Percentiles rank a stretch among this genome's conserved stretches.
Evolutionary conservation across 2,329 filamentous ascomycete species (phyloP).

Genomic region (Paraconiothyrium sp.): DNA sequence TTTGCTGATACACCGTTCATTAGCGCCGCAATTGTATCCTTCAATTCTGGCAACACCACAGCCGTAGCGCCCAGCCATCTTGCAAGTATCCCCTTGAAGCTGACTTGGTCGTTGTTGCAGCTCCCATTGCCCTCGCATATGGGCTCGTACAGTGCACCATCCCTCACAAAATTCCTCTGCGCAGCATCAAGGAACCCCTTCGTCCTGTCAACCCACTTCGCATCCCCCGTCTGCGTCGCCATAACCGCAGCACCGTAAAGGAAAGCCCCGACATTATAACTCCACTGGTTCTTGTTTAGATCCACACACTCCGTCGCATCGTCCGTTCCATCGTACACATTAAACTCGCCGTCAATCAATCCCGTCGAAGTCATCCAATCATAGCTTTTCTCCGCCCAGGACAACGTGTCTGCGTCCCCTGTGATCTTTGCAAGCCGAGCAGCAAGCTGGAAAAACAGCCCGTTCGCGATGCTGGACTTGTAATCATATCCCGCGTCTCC

Average conservation of each 20-base stretch:
- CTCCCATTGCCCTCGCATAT: slow-evolving; percentile 67
- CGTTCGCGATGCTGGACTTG: slow-evolving; percentile 82
- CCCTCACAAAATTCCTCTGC: slow-evolving; percentile 33
- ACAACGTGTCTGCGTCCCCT: slow-evolving; percentile 58
- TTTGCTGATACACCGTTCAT: neutral
- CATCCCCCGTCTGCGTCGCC: slow-evolving; percentile 29
- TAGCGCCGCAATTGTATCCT: slow-evolving; percentile 22
- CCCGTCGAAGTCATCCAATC: slow-evolving; percentile 60
- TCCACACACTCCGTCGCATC: slow-evolving; percentile 51
- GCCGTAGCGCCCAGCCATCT: slow-evolving; percentile 41
- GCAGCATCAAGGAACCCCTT: slow-evolving; percentile 49
- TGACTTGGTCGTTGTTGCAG: slow-evolving; percentile 73
- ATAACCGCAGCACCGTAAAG: slow-evolving; percentile 59
- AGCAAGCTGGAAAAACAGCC: slow-evolving; percentile 80
- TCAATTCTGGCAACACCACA: slow-evolving; percentile 28
- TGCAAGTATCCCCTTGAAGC: slow-evolving; percentile 65
- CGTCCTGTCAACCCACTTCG: slow-evolving; percentile 32
- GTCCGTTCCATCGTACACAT: slow-evolving; percentile 63
- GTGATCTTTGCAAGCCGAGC: slow-evolving; percentile 75
- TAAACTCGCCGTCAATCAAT: slow-evolving; percentile 58
- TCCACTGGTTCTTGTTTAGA: slow-evolving; percentile 55
- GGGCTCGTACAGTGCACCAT: slow-evolving; percentile 59
- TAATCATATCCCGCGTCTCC: slow-evolving; percentile 77
- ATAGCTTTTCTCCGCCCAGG: slow-evolving; percentile 73
- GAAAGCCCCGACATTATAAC: slow-evolving; percentile 61